A percentile compares a stretch with the other conserved stretches of the same genome.
phyloP scores from a whole-genome alignment of 306 rosid genomes.

The Oemleria cerasiformis region DNA sequence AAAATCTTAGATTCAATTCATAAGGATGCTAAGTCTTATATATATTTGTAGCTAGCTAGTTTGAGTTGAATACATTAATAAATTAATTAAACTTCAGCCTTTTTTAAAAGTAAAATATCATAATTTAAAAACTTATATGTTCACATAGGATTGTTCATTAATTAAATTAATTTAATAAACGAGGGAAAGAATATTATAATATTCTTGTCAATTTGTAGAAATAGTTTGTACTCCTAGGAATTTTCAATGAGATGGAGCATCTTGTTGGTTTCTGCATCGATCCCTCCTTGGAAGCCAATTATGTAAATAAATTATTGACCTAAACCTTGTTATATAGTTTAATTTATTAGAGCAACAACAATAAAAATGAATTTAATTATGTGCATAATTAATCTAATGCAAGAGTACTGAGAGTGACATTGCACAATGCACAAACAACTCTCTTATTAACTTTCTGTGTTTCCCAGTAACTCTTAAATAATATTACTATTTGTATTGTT shows the following conservation, averaged over 20 bases:
- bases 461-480: background rate
- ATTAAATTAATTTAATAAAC: background rate
- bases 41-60: too few relatives aligned
- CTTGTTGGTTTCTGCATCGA: slow-evolving; percentile 7
- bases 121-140: background rate
- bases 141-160: background rate
- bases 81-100: too few relatives aligned
- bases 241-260: slow-evolving; percentile 13
- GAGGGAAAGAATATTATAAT: background rate
- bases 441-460: slow-evolving; percentile 7
- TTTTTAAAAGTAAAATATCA: background rate
- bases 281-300: slow-evolving; percentile 1
- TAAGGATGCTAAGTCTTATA: too few relatives aligned
- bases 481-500: too few relatives aligned
- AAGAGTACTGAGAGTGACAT: slow-evolving; percentile 34
- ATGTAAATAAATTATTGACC: background rate
- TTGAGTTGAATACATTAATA: too few relatives aligned
- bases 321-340: background rate
- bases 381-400: background rate
- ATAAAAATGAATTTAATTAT: slow-evolving; percentile 6
- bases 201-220: background rate
- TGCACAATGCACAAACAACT: background rate
- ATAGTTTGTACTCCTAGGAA: slow-evolving; percentile 6
- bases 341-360: background rate
- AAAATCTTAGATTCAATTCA: too few relatives aligned